phyloP scores from a whole-genome alignment of 192 early-diverging fungal genomes.

The Anaeromyces robustus region DNA sequence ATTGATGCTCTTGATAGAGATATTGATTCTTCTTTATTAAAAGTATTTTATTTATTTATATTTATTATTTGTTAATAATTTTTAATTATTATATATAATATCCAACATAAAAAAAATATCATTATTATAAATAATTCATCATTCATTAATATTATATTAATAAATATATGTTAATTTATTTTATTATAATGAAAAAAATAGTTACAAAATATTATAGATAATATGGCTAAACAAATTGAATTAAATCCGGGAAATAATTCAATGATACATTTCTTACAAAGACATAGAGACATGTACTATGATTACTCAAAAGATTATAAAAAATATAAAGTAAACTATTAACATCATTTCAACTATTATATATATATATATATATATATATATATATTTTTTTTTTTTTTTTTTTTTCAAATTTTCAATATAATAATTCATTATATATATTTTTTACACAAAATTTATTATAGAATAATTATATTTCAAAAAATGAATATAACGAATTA shows the following conservation, averaged over 20 bases:
- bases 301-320: constrained; percentile 67
- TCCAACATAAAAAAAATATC: too few species aligned
- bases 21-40: not conserved
- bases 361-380: too few species aligned
- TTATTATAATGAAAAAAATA: not conserved
- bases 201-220: not conserved
- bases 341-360: too few species aligned
- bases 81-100: too few species aligned
- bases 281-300: constrained; percentile 60
- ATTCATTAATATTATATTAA: too few species aligned
- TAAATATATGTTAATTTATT: too few species aligned
- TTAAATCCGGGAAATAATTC: constrained; percentile 19
- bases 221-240: not conserved
- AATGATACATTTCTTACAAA: constrained; percentile 55
- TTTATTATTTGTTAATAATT: too few species aligned
- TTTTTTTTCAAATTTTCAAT: too few species aligned
- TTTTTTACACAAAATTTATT: too few species aligned
- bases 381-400: too few species aligned
- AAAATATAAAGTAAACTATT: constrained; percentile 47
- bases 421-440: not conserved
- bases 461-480: constrained; percentile 42
- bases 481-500: constrained; percentile 52
- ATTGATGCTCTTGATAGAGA: not conserved
- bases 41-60: too few species aligned
- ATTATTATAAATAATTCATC: too few species aligned